Base-by-base conservation (phyloP, 768 basidiomycete genomes). In the Trametes cingulata region DNA sequence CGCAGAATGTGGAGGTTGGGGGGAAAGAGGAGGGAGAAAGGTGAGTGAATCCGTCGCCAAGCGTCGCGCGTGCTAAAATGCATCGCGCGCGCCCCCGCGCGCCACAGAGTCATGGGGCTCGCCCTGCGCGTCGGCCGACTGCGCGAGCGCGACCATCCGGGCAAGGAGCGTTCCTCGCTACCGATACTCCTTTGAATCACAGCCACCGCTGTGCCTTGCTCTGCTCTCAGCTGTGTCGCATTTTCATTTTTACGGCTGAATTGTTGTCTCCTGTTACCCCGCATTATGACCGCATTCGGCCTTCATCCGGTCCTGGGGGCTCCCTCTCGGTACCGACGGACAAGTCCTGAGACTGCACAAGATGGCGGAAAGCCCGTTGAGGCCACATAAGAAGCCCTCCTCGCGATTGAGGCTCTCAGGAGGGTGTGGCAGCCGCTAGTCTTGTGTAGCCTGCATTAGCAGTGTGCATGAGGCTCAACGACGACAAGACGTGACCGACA, bases 11-110 rank as follows among this genome's bases (percentile, higher is more conserved):
- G 35, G 43, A 15, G 35, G 17, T 20, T 19, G 36, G n/a, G 8
- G 41, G 15, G 12, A 4, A 12, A 25, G 20, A 45, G 42, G 2
- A 24, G 27, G 2, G 27, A 5, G 17, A 8, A 43, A 24, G 6
- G 1, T 13, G 29, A 5, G 27, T 45, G 19, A 24, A 15, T n/a
- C 22, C 5, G 22, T 6, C 7, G 24, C 45, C 19, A 20, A 25
- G 6, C 12, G 25, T 29, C 52, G 52, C 52, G 40, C 13, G 52
- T 25, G 25, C 22, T 54, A 27, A 45, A 35, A 54, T 27, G 3
- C 53, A 9, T 24, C 53, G 53, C 51, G 29, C 53, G 29, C 27
- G 24, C 15, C 17, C 41, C 22, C 52, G 52, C 52, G 52, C 52
- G 52, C 52, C 52, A 53, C 52, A n/a, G 19, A 27, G 25, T 53